Evolutionary conservation across 768 basidiomycete species (phyloP), one percentile per base, ranked within the genome.

Genomic region (Phylloporus scabripes): DNA sequence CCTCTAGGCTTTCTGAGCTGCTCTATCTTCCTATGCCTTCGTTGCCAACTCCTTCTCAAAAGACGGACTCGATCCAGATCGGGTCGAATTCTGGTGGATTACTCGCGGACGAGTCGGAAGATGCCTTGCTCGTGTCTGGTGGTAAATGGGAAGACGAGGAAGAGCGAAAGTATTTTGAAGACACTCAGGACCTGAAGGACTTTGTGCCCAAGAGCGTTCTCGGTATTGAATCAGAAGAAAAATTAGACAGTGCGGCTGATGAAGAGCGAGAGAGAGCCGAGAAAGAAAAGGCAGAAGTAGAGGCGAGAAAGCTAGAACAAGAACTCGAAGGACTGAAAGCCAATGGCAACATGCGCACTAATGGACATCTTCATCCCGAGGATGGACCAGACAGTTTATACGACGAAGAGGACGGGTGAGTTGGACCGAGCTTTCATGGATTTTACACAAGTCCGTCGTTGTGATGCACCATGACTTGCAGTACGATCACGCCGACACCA

Each of bases 71-170:
- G 0, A 91, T 92, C 36, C 74, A 83, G 36, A 87, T 92, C 26
- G 87, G 85, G 17, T 63, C 70, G n/a, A 71, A 62, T 51, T 49
- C 60, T 4, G 69, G 68, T 63, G 80, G 46, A 66, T 60, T 68
- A 18, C 60, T 62, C 10, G 72, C 73, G 6, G 82, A 78, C 20
- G 82, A 82, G 10, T 72, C 75, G 1, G 86, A 92, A 7, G 81
- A 87, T 39, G 48, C 47, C 3, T 61, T 71, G 21, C 56, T 72
- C 9, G 65, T 66, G 4, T 70, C 76, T 3, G 85, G 87, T 6
- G 87, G 92, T 4, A 93, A 97, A 66, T 99, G 96, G 96, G 92
- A 92, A 66, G 96, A 98, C 58, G 96, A 98, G 56, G 95, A 99
- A 70, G 95, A 97, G 64, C 76, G 87, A 20, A 74, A 84, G 50